phyloP scores from a whole-genome alignment of 306 rosid genomes.

The Malus sieversii region DNA sequence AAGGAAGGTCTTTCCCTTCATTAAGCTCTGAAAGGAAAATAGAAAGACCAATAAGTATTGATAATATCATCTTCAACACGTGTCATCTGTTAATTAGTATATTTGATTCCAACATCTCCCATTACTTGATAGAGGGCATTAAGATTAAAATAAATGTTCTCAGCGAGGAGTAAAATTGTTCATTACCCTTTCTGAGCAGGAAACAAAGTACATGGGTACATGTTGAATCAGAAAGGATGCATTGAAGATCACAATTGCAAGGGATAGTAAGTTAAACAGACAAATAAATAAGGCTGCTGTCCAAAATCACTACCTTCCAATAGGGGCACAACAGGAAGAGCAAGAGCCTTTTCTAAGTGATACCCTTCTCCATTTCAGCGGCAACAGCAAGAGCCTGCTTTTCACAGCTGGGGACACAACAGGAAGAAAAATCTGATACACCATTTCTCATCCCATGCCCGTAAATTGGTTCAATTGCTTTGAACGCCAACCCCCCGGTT shows the following conservation, averaged over 20 bases:
- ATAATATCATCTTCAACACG: constrained; percentile 2
- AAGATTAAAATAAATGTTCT: not conserved
- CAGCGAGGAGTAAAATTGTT: not conserved
- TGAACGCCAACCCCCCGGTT: constrained; percentile 84
- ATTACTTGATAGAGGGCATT: not conserved
- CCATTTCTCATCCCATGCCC: constrained; percentile 48
- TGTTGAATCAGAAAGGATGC: not conserved
- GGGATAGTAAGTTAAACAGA: not conserved
- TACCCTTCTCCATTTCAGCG: constrained; percentile 98
- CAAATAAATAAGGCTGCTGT: constrained; percentile 10
- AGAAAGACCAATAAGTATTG: constrained; percentile 1
- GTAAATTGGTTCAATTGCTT: constrained; percentile 90
- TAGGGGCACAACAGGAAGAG: constrained; percentile 27
- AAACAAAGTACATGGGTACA: not conserved
- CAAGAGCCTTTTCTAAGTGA: constrained; percentile 38
- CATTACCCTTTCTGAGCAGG: not conserved
- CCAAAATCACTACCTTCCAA: constrained; percentile 67
- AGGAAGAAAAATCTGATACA: constrained; percentile 41
- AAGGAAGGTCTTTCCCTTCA: constrained; percentile 87
- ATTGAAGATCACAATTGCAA: not conserved
- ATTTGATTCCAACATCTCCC: not conserved
- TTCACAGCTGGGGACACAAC: constrained; percentile 91
- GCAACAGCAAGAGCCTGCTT: constrained; percentile 99
- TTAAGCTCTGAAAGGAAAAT: constrained; percentile 71
- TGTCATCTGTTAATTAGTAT: constrained; percentile 6